Percentiles rank a stretch among this genome's conserved stretches.
phyloP scores from a whole-genome alignment of 495 filamentous ascomycete genomes.

The Parmelia sp. region DNA sequence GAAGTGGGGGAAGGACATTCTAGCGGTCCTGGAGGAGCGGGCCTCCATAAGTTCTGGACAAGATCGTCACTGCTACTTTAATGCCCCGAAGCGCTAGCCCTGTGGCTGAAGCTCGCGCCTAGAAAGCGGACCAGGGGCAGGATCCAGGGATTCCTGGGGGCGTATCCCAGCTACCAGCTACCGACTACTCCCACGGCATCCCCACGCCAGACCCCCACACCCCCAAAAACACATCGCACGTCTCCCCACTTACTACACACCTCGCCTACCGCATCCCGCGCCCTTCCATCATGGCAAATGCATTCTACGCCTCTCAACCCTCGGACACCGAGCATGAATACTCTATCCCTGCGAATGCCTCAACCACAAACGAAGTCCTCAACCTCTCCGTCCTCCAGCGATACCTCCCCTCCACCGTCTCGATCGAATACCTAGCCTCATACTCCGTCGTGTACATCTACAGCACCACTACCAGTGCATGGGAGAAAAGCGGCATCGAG shows the following conservation, averaged over 20 bases:
- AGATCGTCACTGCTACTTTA: not conserved
- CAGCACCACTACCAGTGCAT: slow-evolving; percentile 49
- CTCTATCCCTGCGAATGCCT: not conserved
- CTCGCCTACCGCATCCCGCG: not conserved
- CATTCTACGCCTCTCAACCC: not conserved
- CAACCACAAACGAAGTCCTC: slow-evolving; percentile 68
- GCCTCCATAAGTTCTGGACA: not conserved
- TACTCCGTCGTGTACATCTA: slow-evolving; percentile 78
- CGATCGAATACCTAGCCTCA: slow-evolving; percentile 67
- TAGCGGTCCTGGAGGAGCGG: too few relatives aligned
- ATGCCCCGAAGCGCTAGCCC: not conserved
- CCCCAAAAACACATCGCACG: not conserved
- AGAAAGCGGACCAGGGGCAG: not conserved
- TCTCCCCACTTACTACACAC: not conserved
- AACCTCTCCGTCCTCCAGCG: slow-evolving; percentile 74
- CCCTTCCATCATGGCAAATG: not conserved
- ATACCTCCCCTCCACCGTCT: slow-evolving; percentile 59
- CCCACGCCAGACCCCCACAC: not conserved
- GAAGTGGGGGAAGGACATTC: too few relatives aligned
- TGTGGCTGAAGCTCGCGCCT: not conserved
- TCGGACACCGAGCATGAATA: not conserved
- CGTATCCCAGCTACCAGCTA: not conserved
- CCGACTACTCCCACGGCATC: not conserved
- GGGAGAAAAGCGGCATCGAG: slow-evolving; percentile 74
- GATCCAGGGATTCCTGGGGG: not conserved